A percentile compares a stretch with the other conserved stretches of the same genome.
phyloP scores from a whole-genome alignment of 768 basidiomycete species.

The Hygrocybe coccinea region DNA sequence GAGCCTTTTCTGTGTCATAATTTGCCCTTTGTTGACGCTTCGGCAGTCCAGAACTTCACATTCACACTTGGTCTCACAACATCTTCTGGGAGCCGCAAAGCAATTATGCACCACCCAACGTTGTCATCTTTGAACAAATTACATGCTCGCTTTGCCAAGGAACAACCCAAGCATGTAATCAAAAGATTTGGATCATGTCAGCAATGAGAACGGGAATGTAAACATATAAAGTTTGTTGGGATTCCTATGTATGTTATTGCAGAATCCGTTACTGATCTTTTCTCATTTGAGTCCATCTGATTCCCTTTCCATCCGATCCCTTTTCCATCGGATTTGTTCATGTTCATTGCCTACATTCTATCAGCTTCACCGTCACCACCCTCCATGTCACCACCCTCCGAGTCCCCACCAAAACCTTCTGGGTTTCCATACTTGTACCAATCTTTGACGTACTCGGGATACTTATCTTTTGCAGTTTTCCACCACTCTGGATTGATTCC shows the following conservation, averaged over 20 bases:
- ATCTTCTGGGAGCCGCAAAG: conserved; percentile 5
- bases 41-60: conserved; percentile 19
- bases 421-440: conserved; percentile 9
- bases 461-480: neutral
- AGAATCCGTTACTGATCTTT: too few species aligned
- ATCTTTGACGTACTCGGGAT: conserved; percentile 1
- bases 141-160: conserved; percentile 16
- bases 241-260: too few species aligned
- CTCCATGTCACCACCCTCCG: neutral
- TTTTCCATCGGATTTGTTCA: neutral
- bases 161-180: conserved; percentile 4
- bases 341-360: neutral
- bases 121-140: conserved; percentile 15
- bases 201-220: conserved; percentile 12
- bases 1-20: neutral
- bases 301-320: neutral
- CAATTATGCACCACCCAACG: conserved; percentile 4
- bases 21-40: neutral
- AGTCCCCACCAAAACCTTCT: conserved; percentile 7
- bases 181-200: conserved; percentile 19
- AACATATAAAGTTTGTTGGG: neutral
- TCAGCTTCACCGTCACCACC: neutral
- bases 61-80: conserved; percentile 15
- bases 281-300: neutral
- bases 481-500: conserved; percentile 11